A percentile compares a stretch with the other conserved stretches of the same genome.
Evolutionary conservation across 2,329 filamentous ascomycete species (phyloP).

Genomic region (Venturia carpophila): DNA sequence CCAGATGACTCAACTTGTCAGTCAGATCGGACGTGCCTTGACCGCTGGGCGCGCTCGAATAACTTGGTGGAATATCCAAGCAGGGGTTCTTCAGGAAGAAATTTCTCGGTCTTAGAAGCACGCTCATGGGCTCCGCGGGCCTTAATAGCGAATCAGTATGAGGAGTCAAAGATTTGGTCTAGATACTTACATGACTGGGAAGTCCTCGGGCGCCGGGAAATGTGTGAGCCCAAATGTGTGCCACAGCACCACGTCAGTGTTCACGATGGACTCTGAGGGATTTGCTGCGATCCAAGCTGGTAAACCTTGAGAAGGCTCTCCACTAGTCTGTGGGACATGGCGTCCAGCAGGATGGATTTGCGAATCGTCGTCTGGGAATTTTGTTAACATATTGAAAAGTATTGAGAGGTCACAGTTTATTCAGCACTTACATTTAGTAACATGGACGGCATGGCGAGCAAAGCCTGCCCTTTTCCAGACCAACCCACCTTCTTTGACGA

Average conservation of each 20-base stretch:
- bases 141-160: slow-evolving; percentile 36
- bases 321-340: slow-evolving; percentile 81
- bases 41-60: slow-evolving; percentile 65
- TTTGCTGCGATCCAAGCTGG: slow-evolving; percentile 68
- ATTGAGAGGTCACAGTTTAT: slow-evolving; percentile 15
- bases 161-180: not conserved
- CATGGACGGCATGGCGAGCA: slow-evolving; percentile 76
- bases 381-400: slow-evolving; percentile 20
- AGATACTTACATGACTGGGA: slow-evolving; percentile 62
- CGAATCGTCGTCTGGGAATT: slow-evolving; percentile 58
- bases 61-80: slow-evolving; percentile 72
- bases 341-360: slow-evolving; percentile 79
- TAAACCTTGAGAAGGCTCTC: slow-evolving; percentile 65
- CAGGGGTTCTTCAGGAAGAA: slow-evolving; percentile 77
- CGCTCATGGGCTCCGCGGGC: slow-evolving; percentile 61
- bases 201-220: slow-evolving; percentile 84
- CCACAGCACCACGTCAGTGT: slow-evolving; percentile 85
- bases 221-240: slow-evolving; percentile 89
- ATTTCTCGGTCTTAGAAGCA: slow-evolving; percentile 70
- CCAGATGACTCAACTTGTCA: slow-evolving; percentile 10
- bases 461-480: slow-evolving; percentile 90
- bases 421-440: slow-evolving; percentile 67
- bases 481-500: slow-evolving; percentile 72
- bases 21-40: slow-evolving; percentile 11
- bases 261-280: slow-evolving; percentile 59